Conservation (phyloP, 1,139 yeast species). For the Saccharomyces hybrid region DNA sequence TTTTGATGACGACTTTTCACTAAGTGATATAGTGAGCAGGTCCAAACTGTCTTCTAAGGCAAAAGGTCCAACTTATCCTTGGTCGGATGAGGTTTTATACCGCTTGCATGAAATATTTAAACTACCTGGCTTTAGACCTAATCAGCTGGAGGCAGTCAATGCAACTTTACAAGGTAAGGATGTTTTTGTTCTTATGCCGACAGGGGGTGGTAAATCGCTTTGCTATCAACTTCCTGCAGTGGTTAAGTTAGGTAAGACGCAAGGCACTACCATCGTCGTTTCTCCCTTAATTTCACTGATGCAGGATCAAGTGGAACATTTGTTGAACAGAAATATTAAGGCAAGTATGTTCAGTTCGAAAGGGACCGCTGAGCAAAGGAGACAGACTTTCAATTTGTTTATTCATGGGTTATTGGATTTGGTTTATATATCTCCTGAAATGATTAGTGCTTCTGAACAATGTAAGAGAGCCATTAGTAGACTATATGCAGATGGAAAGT, state of each 20-base stretch:
- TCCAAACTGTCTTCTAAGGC: neutral
- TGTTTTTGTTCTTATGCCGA: conserved; percentile 95
- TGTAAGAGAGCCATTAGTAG: conserved; percentile 58
- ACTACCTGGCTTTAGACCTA: conserved; percentile 61
- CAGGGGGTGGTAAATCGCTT: conserved; percentile 96
- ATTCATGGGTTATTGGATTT: conserved; percentile 62
- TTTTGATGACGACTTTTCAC: neutral
- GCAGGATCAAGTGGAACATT: conserved; percentile 94
- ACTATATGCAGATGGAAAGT: conserved; percentile 45
- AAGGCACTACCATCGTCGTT: conserved; percentile 83
- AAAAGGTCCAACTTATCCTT: conserved; percentile 34
- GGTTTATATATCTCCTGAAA: conserved; percentile 90
- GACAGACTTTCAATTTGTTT: conserved; percentile 54
- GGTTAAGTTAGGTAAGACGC: conserved; percentile 61
- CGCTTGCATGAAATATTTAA: conserved; percentile 55
- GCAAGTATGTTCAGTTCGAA: conserved; percentile 90
- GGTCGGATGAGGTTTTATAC: conserved; percentile 60
- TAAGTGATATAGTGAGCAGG: conserved; percentile 2
- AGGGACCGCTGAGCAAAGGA: conserved; percentile 57
- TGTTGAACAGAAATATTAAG: conserved; percentile 54
- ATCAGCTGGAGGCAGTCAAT: conserved; percentile 81
- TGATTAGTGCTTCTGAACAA: conserved; percentile 71
- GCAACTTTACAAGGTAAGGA: conserved; percentile 77
- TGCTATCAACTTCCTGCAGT: conserved; percentile 95
- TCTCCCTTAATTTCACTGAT: conserved; percentile 92